Conservation (phyloP, 2,329 filamentous ascomycete species). For the Aureobasidium melanogenum region DNA sequence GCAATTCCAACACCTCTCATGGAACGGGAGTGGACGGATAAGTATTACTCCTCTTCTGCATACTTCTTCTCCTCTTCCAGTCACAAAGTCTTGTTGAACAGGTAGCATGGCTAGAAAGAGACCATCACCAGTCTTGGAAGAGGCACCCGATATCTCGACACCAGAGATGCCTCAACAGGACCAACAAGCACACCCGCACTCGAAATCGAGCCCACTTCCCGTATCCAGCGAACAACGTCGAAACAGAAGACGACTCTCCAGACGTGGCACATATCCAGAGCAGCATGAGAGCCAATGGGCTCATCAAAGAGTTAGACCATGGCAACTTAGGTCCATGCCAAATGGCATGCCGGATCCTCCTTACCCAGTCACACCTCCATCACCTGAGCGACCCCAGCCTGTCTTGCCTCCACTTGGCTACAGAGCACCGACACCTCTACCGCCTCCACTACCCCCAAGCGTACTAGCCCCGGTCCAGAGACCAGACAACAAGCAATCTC, state of each 20-base stretch:
- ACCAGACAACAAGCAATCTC: background rate
- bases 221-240: background rate
- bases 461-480: background rate
- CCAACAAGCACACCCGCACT: background rate
- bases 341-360: background rate
- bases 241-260: background rate
- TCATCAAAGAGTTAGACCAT: background rate
- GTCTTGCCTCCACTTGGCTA: background rate
- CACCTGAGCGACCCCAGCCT: background rate
- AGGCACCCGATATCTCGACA: background rate
- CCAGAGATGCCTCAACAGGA: background rate
- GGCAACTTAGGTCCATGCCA: background rate
- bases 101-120: background rate
- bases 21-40: background rate
- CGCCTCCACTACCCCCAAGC: background rate
- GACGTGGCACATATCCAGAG: background rate
- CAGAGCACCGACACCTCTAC: background rate
- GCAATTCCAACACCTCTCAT: background rate
- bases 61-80: background rate
- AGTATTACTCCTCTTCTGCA: background rate
- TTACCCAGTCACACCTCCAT: constrained; percentile 2
- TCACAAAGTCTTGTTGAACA: background rate
- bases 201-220: background rate
- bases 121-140: background rate
- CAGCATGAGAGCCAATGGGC: background rate